Conservation (phyloP, 2,329 filamentous ascomycete genomes). For the Fusarium tupiense region DNA sequence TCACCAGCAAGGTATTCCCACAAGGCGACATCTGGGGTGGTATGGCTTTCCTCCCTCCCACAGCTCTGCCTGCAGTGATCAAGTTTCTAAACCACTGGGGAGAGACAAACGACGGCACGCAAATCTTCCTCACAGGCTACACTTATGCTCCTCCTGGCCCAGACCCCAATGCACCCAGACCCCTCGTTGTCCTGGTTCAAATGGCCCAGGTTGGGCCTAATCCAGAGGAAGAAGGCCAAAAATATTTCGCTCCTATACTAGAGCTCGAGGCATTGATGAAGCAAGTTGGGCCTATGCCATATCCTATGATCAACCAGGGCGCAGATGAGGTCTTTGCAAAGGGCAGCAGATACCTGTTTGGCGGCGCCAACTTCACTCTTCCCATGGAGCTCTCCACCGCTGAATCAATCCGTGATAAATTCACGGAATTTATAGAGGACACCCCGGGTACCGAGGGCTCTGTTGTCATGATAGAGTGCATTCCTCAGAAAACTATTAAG, state of each 20-base stretch:
- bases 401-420: conserved; percentile 28
- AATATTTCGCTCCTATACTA: conserved; percentile 50
- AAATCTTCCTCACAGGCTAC: conserved; percentile 30
- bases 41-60: conserved; percentile 37
- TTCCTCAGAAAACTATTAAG: conserved; percentile 20
- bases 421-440: conserved; percentile 25
- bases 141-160: conserved; percentile 29
- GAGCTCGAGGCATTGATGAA: conserved; percentile 50
- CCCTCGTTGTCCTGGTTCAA: conserved; percentile 27
- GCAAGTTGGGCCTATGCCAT: conserved; percentile 52
- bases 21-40: conserved; percentile 49
- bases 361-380: conserved; percentile 55
- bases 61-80: conserved; percentile 44
- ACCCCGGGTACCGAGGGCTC: conserved; percentile 24
- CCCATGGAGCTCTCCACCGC: conserved; percentile 48
- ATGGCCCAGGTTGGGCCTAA: conserved; percentile 35
- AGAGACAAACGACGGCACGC: conserved; percentile 37
- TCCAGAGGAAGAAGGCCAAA: conserved; percentile 27
- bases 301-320: conserved; percentile 52
- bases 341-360: conserved; percentile 51
- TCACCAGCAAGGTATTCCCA: conserved; percentile 47
- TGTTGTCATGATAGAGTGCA: conserved; percentile 33
- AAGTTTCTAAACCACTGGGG: conserved; percentile 45
- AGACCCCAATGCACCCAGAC: conserved; percentile 33
- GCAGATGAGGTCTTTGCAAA: conserved; percentile 50